A percentile compares a stretch with the other conserved stretches of the same genome.
These are phyloP conservation scores for Beauveria varroae DNA, from an alignment of 2,329 filamentous ascomycete genomes.

Conservation along the genomic window DNA sequence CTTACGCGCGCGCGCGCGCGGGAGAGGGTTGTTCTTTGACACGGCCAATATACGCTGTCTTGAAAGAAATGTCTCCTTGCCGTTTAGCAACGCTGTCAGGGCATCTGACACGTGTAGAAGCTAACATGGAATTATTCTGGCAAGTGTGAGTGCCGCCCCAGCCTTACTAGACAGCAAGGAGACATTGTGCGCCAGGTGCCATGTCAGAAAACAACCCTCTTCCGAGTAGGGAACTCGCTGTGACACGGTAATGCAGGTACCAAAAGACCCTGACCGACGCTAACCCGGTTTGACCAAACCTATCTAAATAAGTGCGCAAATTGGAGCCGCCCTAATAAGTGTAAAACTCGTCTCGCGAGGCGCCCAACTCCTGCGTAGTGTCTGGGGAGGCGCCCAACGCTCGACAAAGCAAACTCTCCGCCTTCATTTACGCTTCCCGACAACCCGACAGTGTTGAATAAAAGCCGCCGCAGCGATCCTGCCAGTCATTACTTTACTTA, in stretches of 20 bases:
- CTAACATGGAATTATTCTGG: background rate
- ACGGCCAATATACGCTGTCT: background rate
- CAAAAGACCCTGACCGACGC: background rate
- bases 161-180: background rate
- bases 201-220: background rate
- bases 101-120: background rate
- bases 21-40: too few species aligned
- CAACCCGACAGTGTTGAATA: background rate
- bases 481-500: background rate
- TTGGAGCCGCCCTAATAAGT: too few species aligned
- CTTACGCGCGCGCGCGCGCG: too few species aligned
- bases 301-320: too few species aligned
- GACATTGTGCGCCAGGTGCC: background rate
- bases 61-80: background rate
- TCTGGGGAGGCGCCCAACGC: background rate
- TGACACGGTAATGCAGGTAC: background rate
- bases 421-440: background rate
- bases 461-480: conserved; percentile 3
- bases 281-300: background rate
- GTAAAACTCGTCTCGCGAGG: too few species aligned
- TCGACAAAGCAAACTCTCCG: background rate
- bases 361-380: background rate
- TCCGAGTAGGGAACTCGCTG: background rate
- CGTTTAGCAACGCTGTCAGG: background rate
- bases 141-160: background rate